Conservation (phyloP, 2,329 filamentous ascomycete genomes). For the Gnomoniopsis sp. region DNA sequence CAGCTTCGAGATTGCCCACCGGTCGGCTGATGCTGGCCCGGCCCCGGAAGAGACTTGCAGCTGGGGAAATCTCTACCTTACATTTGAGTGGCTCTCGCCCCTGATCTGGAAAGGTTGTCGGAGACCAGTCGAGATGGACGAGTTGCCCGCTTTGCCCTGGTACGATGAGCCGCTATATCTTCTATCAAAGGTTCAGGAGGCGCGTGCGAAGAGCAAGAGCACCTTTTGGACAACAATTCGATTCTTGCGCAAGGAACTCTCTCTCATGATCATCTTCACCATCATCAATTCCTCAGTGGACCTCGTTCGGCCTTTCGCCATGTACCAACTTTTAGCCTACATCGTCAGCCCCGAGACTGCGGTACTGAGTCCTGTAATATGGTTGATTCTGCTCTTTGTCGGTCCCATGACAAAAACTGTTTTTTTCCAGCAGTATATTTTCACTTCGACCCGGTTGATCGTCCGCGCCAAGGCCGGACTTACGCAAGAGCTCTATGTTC, state of each 20-base stretch:
- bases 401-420: constrained; percentile 48
- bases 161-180: constrained; percentile 52
- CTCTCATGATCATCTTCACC: constrained; percentile 43
- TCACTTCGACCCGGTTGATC: constrained; percentile 52
- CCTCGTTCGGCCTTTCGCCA: constrained; percentile 48
- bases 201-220: constrained; percentile 38
- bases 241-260: constrained; percentile 40
- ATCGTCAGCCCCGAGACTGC: constrained; percentile 39
- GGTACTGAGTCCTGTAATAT: constrained; percentile 30
- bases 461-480: constrained; percentile 55
- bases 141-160: constrained; percentile 49
- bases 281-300: constrained; percentile 39
- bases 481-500: constrained; percentile 56
- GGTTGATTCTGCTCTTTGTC: constrained; percentile 51
- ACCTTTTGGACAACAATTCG: constrained; percentile 44
- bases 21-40: constrained; percentile 34
- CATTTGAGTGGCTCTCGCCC: constrained; percentile 48
- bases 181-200: constrained; percentile 39
- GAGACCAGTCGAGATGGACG: constrained; percentile 41
- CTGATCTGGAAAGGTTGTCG: constrained; percentile 41
- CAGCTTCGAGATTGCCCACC: constrained; percentile 35
- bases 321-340: constrained; percentile 52
- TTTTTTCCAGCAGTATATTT: constrained; percentile 55
- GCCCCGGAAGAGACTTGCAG: constrained; percentile 51
- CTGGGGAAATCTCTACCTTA: constrained; percentile 49